Percentiles rank a stretch among this genome's conserved stretches.
phyloP scores from a whole-genome alignment of 2,329 filamentous ascomycete species.

The Ophiostoma sp. region DNA sequence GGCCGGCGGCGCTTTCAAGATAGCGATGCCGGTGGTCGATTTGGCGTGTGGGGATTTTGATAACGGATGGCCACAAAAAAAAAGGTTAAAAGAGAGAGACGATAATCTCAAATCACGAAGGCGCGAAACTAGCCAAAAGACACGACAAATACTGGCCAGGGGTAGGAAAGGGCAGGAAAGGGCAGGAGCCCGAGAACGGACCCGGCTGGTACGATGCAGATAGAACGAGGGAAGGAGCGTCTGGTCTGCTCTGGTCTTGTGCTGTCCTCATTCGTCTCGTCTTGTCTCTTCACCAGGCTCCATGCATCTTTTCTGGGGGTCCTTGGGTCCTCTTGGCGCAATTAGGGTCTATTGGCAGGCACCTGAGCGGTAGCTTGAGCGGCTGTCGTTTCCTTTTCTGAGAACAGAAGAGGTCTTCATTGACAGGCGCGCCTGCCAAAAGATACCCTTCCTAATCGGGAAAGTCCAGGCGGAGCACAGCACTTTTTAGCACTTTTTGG shows the following conservation, averaged over 20 bases:
- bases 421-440: background rate
- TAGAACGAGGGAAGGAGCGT: background rate
- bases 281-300: background rate
- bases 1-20: background rate
- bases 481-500: background rate
- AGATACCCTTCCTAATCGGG: slow-evolving; percentile 12
- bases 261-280: background rate
- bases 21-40: background rate
- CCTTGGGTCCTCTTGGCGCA: slow-evolving; percentile 1
- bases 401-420: background rate
- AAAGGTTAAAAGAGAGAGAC: background rate
- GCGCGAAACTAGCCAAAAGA: background rate
- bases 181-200: slow-evolving; percentile 8
- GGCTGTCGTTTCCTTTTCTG: slow-evolving; percentile 8
- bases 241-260: background rate
- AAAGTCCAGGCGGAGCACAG: slow-evolving; percentile 19
- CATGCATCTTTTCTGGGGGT: background rate
- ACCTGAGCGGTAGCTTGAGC: background rate
- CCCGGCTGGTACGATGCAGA: background rate
- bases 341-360: background rate
- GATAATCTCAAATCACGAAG: background rate
- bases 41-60: slow-evolving; percentile 1
- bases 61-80: background rate
- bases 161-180: background rate
- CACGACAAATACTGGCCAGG: background rate